A percentile compares a stretch with the other conserved stretches of the same genome.
Conservation (phyloP, 2,329 filamentous ascomycete genomes). For the Neopestalotiopsis rosae region DNA sequence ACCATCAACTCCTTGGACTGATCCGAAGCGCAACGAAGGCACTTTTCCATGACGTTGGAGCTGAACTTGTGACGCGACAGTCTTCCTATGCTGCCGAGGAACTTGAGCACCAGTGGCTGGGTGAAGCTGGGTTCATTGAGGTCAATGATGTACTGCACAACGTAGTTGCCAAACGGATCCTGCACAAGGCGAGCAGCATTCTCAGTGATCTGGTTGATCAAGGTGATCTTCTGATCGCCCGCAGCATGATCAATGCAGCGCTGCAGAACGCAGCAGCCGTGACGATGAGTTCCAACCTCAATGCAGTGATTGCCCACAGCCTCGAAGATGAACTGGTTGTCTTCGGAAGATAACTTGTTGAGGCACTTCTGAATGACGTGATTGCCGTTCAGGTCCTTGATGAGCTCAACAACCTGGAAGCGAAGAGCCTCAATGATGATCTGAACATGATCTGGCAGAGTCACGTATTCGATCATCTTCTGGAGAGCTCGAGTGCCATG, state of each 20-base stretch:
- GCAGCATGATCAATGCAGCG: slow-evolving; percentile 97
- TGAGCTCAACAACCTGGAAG: slow-evolving; percentile 87
- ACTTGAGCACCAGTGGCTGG: slow-evolving; percentile 82
- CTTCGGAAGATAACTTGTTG: slow-evolving; percentile 83
- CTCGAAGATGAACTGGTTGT: slow-evolving; percentile 96
- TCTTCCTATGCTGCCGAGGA: slow-evolving; percentile 73
- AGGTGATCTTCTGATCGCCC: slow-evolving; percentile 83
- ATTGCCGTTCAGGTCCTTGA: slow-evolving; percentile 97
- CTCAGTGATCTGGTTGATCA: slow-evolving; percentile 85
- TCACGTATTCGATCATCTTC: slow-evolving; percentile 99
- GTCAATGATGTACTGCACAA: slow-evolving; percentile 98
- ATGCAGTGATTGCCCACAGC: slow-evolving; percentile 88
- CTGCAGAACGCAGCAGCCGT: slow-evolving; percentile 97
- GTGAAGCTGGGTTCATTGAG: slow-evolving; percentile 88
- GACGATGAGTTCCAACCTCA: slow-evolving; percentile 92
- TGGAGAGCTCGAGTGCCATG: slow-evolving; percentile 95
- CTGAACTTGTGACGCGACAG: slow-evolving; percentile 97
- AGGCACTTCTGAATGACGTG: slow-evolving; percentile 99
- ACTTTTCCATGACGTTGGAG: slow-evolving; percentile 98
- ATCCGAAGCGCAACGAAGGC: slow-evolving; percentile 80
- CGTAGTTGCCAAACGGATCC: slow-evolving; percentile 98
- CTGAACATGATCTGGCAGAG: slow-evolving; percentile 81
- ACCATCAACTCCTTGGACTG: slow-evolving; percentile 81
- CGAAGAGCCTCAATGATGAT: slow-evolving; percentile 87
- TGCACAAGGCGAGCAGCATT: slow-evolving; percentile 91